These are phyloP conservation scores for Cladophialophora yegresii DNA, from an alignment of 2,329 filamentous ascomycete species.

Conservation along the genomic window DNA sequence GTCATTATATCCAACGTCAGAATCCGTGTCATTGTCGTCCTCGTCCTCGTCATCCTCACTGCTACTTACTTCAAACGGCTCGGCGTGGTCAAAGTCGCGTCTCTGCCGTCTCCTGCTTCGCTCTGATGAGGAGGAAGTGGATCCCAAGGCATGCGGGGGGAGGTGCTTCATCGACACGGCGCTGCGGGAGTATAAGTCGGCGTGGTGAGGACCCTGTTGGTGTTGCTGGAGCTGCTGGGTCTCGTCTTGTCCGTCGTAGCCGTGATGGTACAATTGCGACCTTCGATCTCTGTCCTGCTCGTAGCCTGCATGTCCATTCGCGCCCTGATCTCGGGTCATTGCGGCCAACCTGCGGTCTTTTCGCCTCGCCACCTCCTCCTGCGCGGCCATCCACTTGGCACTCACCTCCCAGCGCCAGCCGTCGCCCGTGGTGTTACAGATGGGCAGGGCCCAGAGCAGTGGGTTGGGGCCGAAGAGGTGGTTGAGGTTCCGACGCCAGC, in stretches of 20 bases:
- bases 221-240: conserved; percentile 6
- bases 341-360: conserved; percentile 30
- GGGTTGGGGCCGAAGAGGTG: conserved; percentile 79
- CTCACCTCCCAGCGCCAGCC: conserved; percentile 94
- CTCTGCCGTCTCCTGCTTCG: conserved; percentile 13
- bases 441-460: conserved; percentile 74
- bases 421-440: conserved; percentile 84
- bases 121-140: conserved; percentile 6
- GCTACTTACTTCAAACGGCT: conserved; percentile 20
- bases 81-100: conserved; percentile 12
- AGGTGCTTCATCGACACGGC: conserved; percentile 31
- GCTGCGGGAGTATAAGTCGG: conserved; percentile 26
- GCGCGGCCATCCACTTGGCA: conserved; percentile 71
- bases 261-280: conserved; percentile 8
- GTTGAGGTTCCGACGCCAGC: conserved; percentile 73
- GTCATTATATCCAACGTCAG: conserved; percentile 24
- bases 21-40: conserved; percentile 19
- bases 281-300: conserved; percentile 18
- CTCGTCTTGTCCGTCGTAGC: conserved; percentile 9
- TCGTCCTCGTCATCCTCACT: conserved; percentile 16
- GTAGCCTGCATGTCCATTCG: conserved; percentile 8
- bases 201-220: conserved; percentile 8
- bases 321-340: conserved; percentile 13
- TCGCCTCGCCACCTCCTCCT: conserved; percentile 38
- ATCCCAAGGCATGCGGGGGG: background rate